Evolutionary conservation across 805 yeast genomes (phyloP).

Genomic region (Suhomyces faveliae): DNA sequence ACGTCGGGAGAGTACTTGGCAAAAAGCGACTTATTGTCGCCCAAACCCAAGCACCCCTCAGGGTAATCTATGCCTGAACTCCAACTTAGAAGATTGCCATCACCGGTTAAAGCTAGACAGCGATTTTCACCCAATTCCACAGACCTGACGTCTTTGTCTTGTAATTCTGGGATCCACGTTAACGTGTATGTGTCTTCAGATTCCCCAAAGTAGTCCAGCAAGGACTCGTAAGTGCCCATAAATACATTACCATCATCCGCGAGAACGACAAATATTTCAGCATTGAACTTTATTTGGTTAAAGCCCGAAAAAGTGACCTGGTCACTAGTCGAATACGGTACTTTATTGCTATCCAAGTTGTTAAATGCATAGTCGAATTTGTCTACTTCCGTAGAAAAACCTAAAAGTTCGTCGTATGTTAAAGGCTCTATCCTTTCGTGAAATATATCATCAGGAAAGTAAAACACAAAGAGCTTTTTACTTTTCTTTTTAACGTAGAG

Average conservation of each 20-base stretch:
- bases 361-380: conserved; percentile 33
- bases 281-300: conserved; percentile 55
- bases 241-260: conserved; percentile 49
- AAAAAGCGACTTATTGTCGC: conserved; percentile 16
- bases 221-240: conserved; percentile 31
- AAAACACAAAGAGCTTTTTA: conserved; percentile 42
- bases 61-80: conserved; percentile 60
- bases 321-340: too few relatives aligned
- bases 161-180: conserved; percentile 38
- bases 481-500: conserved; percentile 44
- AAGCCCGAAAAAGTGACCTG: conserved; percentile 41
- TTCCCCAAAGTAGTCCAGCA: conserved; percentile 8
- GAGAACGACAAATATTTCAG: conserved; percentile 52
- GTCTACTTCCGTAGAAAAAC: conserved; percentile 15
- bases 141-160: conserved; percentile 48
- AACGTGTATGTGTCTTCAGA: conserved; percentile 27
- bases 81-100: conserved; percentile 64
- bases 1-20: conserved; percentile 2
- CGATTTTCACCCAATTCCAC: conserved; percentile 75
- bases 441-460: conserved; percentile 20
- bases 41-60: conserved; percentile 77
- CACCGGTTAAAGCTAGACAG: conserved; percentile 54
- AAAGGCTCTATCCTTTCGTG: conserved; percentile 7
- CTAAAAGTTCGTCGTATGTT: conserved; percentile 8
- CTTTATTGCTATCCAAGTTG: conserved; percentile 14